These are phyloP conservation scores for Gomphus sp. DNA, from an alignment of 1,284 basidiomycete species.

Conservation along the genomic window DNA sequence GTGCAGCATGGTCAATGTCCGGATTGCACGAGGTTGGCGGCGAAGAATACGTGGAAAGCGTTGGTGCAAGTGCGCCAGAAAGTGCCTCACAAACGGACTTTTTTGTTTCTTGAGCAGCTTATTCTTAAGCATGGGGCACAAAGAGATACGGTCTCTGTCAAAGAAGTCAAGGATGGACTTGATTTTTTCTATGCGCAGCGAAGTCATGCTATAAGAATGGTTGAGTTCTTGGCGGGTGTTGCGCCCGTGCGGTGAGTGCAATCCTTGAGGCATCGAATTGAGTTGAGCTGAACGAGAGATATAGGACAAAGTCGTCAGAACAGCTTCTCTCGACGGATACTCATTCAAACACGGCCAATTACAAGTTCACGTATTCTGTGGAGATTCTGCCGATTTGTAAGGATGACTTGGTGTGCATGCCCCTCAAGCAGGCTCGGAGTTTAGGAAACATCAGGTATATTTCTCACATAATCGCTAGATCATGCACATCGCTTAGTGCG, in stretches of 20 bases:
- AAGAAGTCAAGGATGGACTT: slow-evolving; percentile 89
- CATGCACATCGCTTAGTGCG: neutral
- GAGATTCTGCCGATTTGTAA: slow-evolving; percentile 97
- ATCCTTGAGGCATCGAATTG: slow-evolving; percentile 4
- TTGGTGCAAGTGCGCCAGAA: slow-evolving; percentile 97
- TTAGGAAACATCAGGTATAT: slow-evolving; percentile 78
- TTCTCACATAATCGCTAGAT: slow-evolving; percentile 10
- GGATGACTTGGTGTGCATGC: slow-evolving; percentile 92
- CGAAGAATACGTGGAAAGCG: slow-evolving; percentile 98
- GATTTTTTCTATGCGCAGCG: slow-evolving; percentile 95
- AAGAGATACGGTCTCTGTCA: slow-evolving; percentile 90
- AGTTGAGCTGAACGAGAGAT: neutral
- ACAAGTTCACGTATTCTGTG: slow-evolving; percentile 97
- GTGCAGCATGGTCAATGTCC: slow-evolving; percentile 96
- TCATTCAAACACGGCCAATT: slow-evolving; percentile 88
- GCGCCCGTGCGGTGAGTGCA: slow-evolving; percentile 73
- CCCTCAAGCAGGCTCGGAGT: slow-evolving; percentile 70
- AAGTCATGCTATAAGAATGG: slow-evolving; percentile 93
- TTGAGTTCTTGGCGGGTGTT: slow-evolving; percentile 86
- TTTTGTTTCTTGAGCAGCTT: slow-evolving; percentile 95
- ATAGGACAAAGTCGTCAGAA: slow-evolving; percentile 84
- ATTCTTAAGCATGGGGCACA: slow-evolving; percentile 96
- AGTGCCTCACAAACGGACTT: slow-evolving; percentile 95
- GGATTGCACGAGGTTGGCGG: slow-evolving; percentile 87
- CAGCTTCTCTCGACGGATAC: slow-evolving; percentile 91